Base-by-base conservation (phyloP, 2,329 filamentous ascomycete genomes). In the Botrytis aclada region DNA sequence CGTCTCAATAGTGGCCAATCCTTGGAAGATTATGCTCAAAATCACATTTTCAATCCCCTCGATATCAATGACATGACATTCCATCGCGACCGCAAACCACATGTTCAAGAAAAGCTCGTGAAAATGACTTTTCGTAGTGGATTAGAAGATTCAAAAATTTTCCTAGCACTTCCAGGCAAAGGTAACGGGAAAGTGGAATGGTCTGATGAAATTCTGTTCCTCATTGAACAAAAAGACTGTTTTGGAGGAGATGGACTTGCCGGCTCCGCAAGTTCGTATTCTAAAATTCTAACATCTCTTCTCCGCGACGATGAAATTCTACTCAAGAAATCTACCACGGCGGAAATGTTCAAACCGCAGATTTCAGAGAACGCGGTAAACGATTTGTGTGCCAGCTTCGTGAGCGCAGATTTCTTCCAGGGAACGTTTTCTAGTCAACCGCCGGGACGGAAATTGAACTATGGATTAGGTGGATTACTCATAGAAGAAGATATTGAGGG, bases 401-500 rank as follows among this genome's bases (percentile, higher is more conserved):
- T 66, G 14, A 6, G 18, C 75, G 25, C 74, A 73, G 7, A 47
- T 73, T 5, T 56, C 25, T 70, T 76, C 43, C 78, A 81, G 72
- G 75, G 73, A 70, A 6, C 79, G 66, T 80, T 83, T 6, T 9
- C 29, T 7, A n/a, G 43, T 37, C 22, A 51, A n/a, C 7, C 43
- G 12, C 22, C 22, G 7, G 43, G 22, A 1, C 34, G 45, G 20
- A 29, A 66, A 7, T 9, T 56, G 7, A 70, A 71, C 34, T 29
- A 41, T 25, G 72, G 56, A 29, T 29, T 71, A 5, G 72, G 72
- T 8, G 67, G 72, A 2, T 34, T 56, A 12, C n/a, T 71, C 3
- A 41, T 71, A 4, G 56, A 45, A 10, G 41, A 56, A 14, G 77
- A 83, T 32, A 77, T 79, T 51, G 81, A 81, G 5, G 79, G 77